Base-by-base conservation (phyloP, 805 yeast genomes). In the Suhomyces vadensis region DNA sequence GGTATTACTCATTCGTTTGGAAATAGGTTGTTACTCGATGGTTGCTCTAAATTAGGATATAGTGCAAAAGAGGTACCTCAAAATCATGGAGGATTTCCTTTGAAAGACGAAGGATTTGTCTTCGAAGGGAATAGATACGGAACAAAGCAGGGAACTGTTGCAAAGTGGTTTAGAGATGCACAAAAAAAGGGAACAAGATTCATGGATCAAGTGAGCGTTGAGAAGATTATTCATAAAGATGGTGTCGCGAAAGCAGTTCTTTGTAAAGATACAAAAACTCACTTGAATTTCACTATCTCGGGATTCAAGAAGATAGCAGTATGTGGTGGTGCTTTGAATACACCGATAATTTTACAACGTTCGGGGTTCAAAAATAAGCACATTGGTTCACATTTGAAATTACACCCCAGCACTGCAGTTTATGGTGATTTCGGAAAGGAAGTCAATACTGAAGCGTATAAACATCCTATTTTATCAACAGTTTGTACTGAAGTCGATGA, bases 351-450 rank as follows among this genome's bases (percentile, higher is more conserved):
- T 13, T 51, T 56, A 16, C 52, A 55, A 31, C 49, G 51, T 24
- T 54, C 58, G 2, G 61, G 61, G 11, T 56, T 56, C 41, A 45
- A 17, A 51, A 56, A 56, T 41, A 50, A 48, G 47, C 53, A 56
- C 40, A 56, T 56, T 29, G 61, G 61, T 8, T 27, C 31, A 10
- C 44, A 56, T 39, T 52, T 56, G 37, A 54, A 54, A 40, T 47
- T 56, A 35, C 61, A 56, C 45, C 61, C 61, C 2, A 48, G 48
- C 20, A 42, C 55, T 4, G 39, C 49, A 2, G 29, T 54, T 5
- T 36, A 44, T 16, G 57, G 53, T 1, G 56, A 48, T 24, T 44
- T 44, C 25, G 47, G 47, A 6, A 29, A 26, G 11, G 49, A 46
- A 2, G 41, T 37, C 26, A 45, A 44, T 17, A 47, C 58, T 2